These are phyloP conservation scores for Lactifluus hygrophoroides DNA, from an alignment of 768 basidiomycete genomes.

Conservation along the genomic window DNA sequence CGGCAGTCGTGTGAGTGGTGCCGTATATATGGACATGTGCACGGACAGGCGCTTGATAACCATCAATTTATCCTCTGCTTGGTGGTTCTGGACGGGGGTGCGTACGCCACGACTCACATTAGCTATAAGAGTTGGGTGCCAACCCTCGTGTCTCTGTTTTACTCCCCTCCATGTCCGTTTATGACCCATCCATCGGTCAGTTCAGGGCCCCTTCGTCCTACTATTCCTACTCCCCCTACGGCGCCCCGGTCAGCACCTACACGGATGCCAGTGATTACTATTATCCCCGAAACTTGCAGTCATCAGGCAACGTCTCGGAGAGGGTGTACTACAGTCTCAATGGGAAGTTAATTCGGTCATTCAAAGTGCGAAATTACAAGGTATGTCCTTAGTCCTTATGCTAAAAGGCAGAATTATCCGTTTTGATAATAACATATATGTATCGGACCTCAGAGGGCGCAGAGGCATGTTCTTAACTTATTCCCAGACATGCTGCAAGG, in stretches of 20 bases:
- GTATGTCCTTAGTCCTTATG: no score
- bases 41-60: slow-evolving; percentile 2
- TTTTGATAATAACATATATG: no score
- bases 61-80: neutral
- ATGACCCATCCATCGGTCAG: slow-evolving; percentile 8
- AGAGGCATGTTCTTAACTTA: slow-evolving; percentile 7
- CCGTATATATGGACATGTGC: neutral
- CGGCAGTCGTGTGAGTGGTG: neutral
- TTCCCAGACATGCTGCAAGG: slow-evolving; percentile 4
- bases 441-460: neutral
- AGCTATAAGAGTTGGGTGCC: slow-evolving; percentile 2
- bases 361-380: slow-evolving; percentile 7
- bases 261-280: neutral
- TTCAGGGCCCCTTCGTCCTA: neutral
- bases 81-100: neutral
- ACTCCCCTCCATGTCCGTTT: slow-evolving; percentile 9
- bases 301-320: neutral
- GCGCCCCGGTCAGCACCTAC: neutral
- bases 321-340: slow-evolving; percentile 10
- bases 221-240: neutral
- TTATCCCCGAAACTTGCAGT: neutral
- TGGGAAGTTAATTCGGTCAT: slow-evolving; percentile 7
- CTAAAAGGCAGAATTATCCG: no score
- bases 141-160: neutral
- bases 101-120: slow-evolving; percentile 4